phyloP scores from a whole-genome alignment of 345 rosid species.

The Moricandia moricandioides region DNA sequence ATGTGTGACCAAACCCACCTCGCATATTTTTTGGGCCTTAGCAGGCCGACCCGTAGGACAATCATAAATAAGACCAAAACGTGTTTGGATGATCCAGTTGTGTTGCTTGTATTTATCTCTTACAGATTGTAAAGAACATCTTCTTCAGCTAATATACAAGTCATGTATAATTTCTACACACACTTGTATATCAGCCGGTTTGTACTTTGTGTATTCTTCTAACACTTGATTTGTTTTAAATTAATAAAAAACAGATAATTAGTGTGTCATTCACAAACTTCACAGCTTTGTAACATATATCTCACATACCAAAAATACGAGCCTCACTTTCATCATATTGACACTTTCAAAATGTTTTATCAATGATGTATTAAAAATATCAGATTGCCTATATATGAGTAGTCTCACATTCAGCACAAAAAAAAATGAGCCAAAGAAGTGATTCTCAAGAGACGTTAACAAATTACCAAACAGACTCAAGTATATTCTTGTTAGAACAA shows the following conservation, averaged over 20 bases:
- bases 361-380: constrained; percentile 64
- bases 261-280: constrained; percentile 41
- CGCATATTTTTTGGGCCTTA: no score
- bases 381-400: no score
- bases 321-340: constrained; percentile 54
- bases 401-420: no score
- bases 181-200: constrained; percentile 43
- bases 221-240: constrained; percentile 38
- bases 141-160: constrained; percentile 33
- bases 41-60: no score
- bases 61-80: no score
- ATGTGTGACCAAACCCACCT: no score
- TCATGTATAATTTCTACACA: constrained; percentile 27
- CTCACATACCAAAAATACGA: neutral
- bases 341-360: constrained; percentile 58
- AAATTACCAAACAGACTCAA: no score
- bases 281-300: constrained; percentile 55
- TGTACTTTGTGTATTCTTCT: constrained; percentile 48
- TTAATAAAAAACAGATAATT: neutral
- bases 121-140: constrained; percentile 47
- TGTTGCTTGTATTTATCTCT: constrained; percentile 77
- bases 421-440: no score
- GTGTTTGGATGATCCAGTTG: constrained; percentile 1
- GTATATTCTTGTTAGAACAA: no score
- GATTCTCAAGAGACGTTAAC: no score